Evolutionary conservation across 78 protist species (phyloP), one percentile per base, ranked within the genome.

Genomic region (Dictyostelium discoideum): DNA sequence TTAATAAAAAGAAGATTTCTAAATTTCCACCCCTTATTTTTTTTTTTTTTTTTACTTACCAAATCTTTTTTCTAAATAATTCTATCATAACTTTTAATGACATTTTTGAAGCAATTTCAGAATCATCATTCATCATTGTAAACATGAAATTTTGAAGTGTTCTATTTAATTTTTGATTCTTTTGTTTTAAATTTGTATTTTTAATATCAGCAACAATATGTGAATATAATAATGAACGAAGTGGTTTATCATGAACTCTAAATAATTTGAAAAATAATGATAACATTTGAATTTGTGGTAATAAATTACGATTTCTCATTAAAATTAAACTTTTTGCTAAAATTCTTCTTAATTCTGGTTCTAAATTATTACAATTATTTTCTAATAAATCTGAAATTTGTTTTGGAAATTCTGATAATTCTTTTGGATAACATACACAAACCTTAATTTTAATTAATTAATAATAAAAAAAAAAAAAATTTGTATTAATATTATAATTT

Each of bases 211-310:
- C 44, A 74, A 98, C 97, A 46, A 98, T 96, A 92, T 97, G 76
- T 14, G 78, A 77, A 80, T 90, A 87, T 20, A 95, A 48, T 40
- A 89, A 39, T 20, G 40, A 29, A 20, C 99, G 95, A 18, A 98
- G 97, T 46, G 72, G 72, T 79, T 97, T 97, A 95, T 98, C 99
- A 39, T 84, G 80, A 42, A 95, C 65, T 18, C 97, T 87, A 96
- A 98, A 98, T 72, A 98, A 84, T 85, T 93, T 86, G 98, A 98
- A 98, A 96, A 97, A 97, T 42, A 97, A 92, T 65, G 98, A 63
- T 22, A 86, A 54, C 60, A 87, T 8, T 40, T 83, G 20, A 26
- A 48, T 77, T 40, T 89, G 90, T 76, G 78, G 93, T 63, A 97
- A 42, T 18, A 84, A 2, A n/a, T 94, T 76, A 78, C 94, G 76